Evolutionary conservation across 176 grass and related monocot genomes (phyloP), one percentile per base, ranked within the genome.

Genomic region (Tuctoria greenei): DNA sequence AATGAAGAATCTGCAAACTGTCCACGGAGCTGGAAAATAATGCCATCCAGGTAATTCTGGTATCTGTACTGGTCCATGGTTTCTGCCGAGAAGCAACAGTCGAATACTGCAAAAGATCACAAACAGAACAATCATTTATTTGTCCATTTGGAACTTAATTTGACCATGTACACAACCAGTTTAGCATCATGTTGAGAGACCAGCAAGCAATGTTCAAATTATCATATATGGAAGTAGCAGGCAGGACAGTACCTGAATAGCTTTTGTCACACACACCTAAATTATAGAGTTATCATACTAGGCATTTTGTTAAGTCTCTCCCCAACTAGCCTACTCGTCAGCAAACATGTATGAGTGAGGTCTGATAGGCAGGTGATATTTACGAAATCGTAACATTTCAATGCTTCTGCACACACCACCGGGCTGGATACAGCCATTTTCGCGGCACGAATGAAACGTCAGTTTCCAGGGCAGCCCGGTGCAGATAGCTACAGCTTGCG

Each of bases 51-150:
- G 39, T 98, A 98, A 76, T 81, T 82, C 65, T 76, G 87, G 84
- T 93, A 98, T 81, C 75, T 81, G 60, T 90, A 81, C 78, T 84
- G 75, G 71, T 84, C 89, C 86, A 94, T 87, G 65, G 71, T 91
- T 79, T 90, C 86, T 58, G 84, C 86, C 5, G 95, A 93, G 80
- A 98, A 98, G 79, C 95, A 93, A 67, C 89, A 94, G 78, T 98
- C 91, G 74, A 98, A 98, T 40, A 98, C 91, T 98, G 82, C 50
- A 87, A 87, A 86, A 46, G 3, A 31, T 1, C 14, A 70, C 70
- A 43, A 61, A 79, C 23, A 81, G 17, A 24, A 14, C 61, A 61
- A 72, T 73, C 74, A 67, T 60, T 66, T 28, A 31, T 39, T 13
- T 28, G 10, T 25, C 37, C 42, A 36, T 66, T 31, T 46, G 12